Evolutionary conservation across 345 rosid species (phyloP).

Genomic region (Anacardium occidentale): DNA sequence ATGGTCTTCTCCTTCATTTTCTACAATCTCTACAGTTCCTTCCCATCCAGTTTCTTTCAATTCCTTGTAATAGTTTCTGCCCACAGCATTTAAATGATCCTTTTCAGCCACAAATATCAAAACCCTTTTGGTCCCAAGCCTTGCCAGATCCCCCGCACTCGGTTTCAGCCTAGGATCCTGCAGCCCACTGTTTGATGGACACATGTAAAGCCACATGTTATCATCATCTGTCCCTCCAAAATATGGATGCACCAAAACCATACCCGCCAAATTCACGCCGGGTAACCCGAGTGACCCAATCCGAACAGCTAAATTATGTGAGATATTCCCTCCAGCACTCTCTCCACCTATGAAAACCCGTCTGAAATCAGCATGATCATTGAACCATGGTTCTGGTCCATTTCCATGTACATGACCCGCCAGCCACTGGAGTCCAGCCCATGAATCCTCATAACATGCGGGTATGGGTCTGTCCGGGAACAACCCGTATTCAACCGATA

Average conservation of each 20-base stretch:
- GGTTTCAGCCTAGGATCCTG: constrained; percentile 45
- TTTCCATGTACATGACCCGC: constrained; percentile 27
- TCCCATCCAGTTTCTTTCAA: constrained; percentile 30
- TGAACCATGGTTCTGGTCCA: constrained; percentile 41
- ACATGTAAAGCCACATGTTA: constrained; percentile 44
- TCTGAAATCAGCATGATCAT: constrained; percentile 30
- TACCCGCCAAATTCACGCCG: constrained; percentile 28
- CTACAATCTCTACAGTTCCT: constrained; percentile 28
- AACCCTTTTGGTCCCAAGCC: constrained; percentile 34
- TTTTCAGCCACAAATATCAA: constrained; percentile 38
- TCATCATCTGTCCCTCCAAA: constrained; percentile 45
- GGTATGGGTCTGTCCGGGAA: constrained; percentile 45
- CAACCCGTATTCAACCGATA: constrained; percentile 41
- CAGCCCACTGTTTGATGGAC: constrained; percentile 31
- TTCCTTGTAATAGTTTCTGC: constrained; percentile 23
- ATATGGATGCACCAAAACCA: constrained; percentile 44
- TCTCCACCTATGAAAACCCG: constrained; percentile 37
- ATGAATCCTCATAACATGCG: constrained; percentile 44
- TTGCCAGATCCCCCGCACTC: constrained; percentile 24
- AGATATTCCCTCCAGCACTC: constrained; percentile 45
- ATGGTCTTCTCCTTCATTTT: constrained; percentile 30
- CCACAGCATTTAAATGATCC: constrained; percentile 28
- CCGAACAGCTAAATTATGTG: constrained; percentile 31
- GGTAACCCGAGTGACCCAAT: constrained; percentile 30
- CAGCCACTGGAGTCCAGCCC: constrained; percentile 49